Base-by-base conservation (phyloP, 2,329 filamentous ascomycete species). In the Plenodomus biglobosus region DNA sequence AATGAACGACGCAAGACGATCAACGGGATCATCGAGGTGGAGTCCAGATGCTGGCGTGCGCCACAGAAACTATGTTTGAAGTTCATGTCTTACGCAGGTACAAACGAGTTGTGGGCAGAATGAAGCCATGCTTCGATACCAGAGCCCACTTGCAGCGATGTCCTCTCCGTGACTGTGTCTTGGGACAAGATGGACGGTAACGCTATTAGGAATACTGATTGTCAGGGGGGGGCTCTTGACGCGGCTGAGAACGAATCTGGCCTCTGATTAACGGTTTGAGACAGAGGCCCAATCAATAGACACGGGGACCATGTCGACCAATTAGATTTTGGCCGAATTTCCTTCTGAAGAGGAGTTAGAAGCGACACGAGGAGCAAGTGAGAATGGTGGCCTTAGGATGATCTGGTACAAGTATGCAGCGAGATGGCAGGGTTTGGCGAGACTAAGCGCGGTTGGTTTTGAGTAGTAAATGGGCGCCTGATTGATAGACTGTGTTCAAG, bases 61-160 rank as follows among this genome's bases (percentile, higher is more conserved):
- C 62, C 56, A 63, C 62, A 49, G 42, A 56, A 48, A 46, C 52
- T 56, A 53, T 59, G 50, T 51, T 59, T 50, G 48, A 55, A 19
- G 52, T 59, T 48, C 48, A 41, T 39, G 11, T 48, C 52, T 59
- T 62, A 67, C 47, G 66, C 67, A 70, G 66, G 66, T 66, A 70
- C 65, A 51, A 47, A 39, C 44, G 48, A 49, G 52, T 42, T 47
- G 38, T 37, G 19, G 47, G n/a, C 44, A 52, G 17, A 24, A 5
- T 24, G 22, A 24, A 24, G 22, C 5, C 6, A 6, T 24, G 22
- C 22, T 24, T 24, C 22, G 5, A 11, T n/a, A 11, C 27, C 13
- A 32, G 11, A 32, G 27, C 27, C 8, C 27, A 32, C 8, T 3
- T 3, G 7, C 3, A 11, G 8, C 8, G 27, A 32, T 8, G 11